phyloP scores from a whole-genome alignment of 352 stramenopile species.

The Phytopythium kandeliae region DNA sequence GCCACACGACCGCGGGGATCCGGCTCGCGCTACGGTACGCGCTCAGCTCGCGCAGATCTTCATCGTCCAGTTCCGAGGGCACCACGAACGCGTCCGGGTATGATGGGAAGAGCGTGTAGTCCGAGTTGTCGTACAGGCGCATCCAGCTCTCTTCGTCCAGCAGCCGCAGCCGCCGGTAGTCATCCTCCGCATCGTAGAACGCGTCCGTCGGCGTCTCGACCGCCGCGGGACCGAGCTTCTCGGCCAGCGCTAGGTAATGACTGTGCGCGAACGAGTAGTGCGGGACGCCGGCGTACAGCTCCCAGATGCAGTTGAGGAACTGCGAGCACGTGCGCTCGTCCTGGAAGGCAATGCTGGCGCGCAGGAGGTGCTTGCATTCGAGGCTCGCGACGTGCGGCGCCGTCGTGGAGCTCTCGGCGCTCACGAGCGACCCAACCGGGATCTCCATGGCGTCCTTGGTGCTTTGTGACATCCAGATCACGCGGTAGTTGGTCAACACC shows the following conservation, averaged over 20 bases:
- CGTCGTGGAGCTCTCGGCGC: constrained; percentile 75
- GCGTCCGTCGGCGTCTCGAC: constrained; percentile 37
- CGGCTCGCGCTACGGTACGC: constrained; percentile 93
- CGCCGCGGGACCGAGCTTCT: constrained; percentile 24
- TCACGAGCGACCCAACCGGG: constrained; percentile 66
- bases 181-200: constrained; percentile 72
- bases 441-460: constrained; percentile 81
- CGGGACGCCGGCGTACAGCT: constrained; percentile 46
- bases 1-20: constrained; percentile 92
- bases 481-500: constrained; percentile 78
- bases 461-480: constrained; percentile 82
- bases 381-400: constrained; percentile 81
- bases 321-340: constrained; percentile 73
- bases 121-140: constrained; percentile 79
- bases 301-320: constrained; percentile 69
- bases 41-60: constrained; percentile 79
- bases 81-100: constrained; percentile 94
- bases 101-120: constrained; percentile 89
- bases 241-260: constrained; percentile 64
- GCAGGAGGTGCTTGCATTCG: constrained; percentile 78
- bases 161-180: constrained; percentile 79
- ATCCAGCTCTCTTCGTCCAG: constrained; percentile 79
- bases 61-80: constrained; percentile 89
- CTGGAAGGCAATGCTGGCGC: constrained; percentile 78
- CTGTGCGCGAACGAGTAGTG: constrained; percentile 75